Base-by-base conservation (phyloP, 1,284 basidiomycete species). In the Neolentinus lepideus region DNA sequence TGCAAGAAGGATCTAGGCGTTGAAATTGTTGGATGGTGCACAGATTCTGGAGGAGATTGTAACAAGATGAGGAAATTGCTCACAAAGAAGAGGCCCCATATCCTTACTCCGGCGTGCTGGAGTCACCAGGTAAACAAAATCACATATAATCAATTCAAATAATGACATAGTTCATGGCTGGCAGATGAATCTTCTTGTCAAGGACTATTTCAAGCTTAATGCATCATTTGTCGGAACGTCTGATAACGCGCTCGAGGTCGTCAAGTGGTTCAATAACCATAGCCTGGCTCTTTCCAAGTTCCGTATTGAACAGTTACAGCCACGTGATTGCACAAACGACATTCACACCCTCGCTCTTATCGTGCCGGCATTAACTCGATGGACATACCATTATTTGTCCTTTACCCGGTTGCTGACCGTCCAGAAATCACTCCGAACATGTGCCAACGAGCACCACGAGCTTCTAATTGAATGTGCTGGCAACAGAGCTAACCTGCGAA, bases 231-330 rank as follows among this genome's bases (percentile, higher is more conserved):
- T 62, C 2, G 21, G 55, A 0, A n/a, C 56, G 21, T 58, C 62
- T 12, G 57, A 59, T 8, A 1, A 58, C 2, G 69, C 66, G 0
- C n/a, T 62, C 3, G 64, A 67, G 24, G 52, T 72, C 16, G 60
- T 70, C 2, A 69, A 68, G 35, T 73, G 69, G 69, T 67, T 72
- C 45, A 67, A 66, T 52, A 67, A 66, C 54, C 70, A 73, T 55
- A 53, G 59, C 1, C 52, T 56, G 3, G 67, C 68, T 1, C 63
- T 71, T 2, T 65, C 57, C n/a, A 29, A 71, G 9, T 60, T 71
- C 1, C 54, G 57, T 1, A 48, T 56, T 1, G 61, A 67, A 25
- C 67, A 69, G 22, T 11, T 8, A 19, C 8, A 19, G 24, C n/a
- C 24, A 12, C 27, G 22, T 6, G 22, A 19, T 6, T 10, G 22